A percentile compares a stretch with the other conserved stretches of the same genome.
Conservation (phyloP, 345 rosid genomes). For the Brassica incana region DNA sequence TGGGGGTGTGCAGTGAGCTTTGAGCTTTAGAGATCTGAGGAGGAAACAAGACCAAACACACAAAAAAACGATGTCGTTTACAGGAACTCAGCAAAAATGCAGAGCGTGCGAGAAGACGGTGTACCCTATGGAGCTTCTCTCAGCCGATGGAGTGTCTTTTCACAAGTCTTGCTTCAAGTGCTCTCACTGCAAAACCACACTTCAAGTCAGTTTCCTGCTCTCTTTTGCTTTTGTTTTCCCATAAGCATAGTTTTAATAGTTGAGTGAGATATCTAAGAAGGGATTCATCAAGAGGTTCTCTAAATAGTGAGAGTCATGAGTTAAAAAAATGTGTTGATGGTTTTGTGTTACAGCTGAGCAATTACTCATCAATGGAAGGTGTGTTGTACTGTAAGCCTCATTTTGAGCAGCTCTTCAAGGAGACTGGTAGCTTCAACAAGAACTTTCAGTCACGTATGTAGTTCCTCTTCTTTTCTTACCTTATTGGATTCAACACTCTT, state of each 20-base stretch:
- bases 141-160: constrained; percentile 86
- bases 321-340: constrained; percentile 16
- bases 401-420: constrained; percentile 97
- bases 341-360: constrained; percentile 63
- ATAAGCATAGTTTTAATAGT: neutral
- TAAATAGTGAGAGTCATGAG: neutral
- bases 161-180: constrained; percentile 97
- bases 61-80: constrained; percentile 66
- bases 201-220: constrained; percentile 52
- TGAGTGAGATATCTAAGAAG: neutral
- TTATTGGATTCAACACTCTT: neutral
- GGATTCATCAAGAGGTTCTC: neutral
- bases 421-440: constrained; percentile 92
- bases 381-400: constrained; percentile 95
- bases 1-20: neutral
- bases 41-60: neutral
- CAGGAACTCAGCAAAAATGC: constrained; percentile 95
- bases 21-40: neutral
- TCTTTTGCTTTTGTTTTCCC: neutral
- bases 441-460: constrained; percentile 89
- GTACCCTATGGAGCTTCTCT: constrained; percentile 84
- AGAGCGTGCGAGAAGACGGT: constrained; percentile 96
- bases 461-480: neutral
- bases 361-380: constrained; percentile 97
- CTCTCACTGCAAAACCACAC: constrained; percentile 90